A percentile compares a stretch with the other conserved stretches of the same genome.
Evolutionary conservation across 1,284 basidiomycete genomes (phyloP).

Genomic region (Boletellus deceptivus): DNA sequence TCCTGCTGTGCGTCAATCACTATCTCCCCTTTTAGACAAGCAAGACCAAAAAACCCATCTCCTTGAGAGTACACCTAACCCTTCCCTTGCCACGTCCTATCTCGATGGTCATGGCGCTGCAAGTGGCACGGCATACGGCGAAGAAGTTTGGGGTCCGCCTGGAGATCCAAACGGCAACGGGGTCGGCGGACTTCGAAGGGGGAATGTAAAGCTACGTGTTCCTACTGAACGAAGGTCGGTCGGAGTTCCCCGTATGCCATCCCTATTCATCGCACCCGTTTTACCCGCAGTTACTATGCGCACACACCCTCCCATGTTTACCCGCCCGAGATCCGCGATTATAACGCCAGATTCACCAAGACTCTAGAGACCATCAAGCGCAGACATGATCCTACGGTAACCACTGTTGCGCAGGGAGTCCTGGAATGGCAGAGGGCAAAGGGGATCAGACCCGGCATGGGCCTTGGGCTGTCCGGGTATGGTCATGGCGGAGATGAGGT

Average conservation of each 20-base stretch:
- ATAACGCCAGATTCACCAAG: conserved; percentile 90
- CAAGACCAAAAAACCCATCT: conserved; percentile 35
- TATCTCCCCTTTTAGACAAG: conserved; percentile 49
- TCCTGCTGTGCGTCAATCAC: conserved; percentile 62
- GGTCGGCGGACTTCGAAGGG: conserved; percentile 32
- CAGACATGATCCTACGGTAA: conserved; percentile 96
- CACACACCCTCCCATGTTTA: conserved; percentile 68
- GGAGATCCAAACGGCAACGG: conserved; percentile 31
- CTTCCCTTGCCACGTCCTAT: conserved; percentile 41
- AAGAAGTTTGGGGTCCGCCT: conserved; percentile 17
- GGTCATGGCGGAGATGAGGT: conserved; percentile 81
- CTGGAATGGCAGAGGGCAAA: conserved; percentile 70
- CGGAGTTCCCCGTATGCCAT: conserved; percentile 1
- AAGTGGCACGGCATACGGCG: conserved; percentile 8
- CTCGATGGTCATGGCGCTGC: conserved; percentile 20
- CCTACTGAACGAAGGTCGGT: conserved; percentile 70
- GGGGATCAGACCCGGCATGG: conserved; percentile 30
- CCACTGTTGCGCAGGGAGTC: conserved; percentile 91
- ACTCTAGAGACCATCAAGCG: conserved; percentile 89
- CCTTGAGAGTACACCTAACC: conserved; percentile 72
- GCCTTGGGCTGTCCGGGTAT: conserved; percentile 41
- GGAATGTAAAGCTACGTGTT: conserved; percentile 61
- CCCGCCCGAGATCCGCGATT: conserved; percentile 93
- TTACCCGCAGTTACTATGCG: conserved; percentile 77
- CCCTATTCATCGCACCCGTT: conserved; percentile 1